Evolutionary conservation across 129 eudicot species (phyloP), one percentile per base, ranked within the genome.

Genomic region (Rutidosis leptorrhynchoides): DNA sequence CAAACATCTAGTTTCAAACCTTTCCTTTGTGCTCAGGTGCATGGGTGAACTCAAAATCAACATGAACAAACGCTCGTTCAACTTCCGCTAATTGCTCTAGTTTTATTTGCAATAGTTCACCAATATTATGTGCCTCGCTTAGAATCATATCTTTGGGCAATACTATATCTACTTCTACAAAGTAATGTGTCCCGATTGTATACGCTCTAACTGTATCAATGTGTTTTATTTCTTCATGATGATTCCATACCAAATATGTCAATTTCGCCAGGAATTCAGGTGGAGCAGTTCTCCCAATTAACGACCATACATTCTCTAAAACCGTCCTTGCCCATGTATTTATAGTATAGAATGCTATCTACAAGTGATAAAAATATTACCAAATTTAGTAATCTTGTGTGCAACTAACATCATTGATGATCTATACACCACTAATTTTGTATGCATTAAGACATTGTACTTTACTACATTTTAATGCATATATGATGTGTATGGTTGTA

Each of bases 161-260:
- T 17, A 92, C 98, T 7, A 88, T 88, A 67, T 83, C 98, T 24
- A 88, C 98, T 81, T 92, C 95, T 20, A 85, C 98, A 37, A 92
- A 92, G 81, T 92, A 92, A 67, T 85, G 81, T 24, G 79, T 32
- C 12, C 96, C 98, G 10, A 88, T 88, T 1, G 86, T 88, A 70
- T 87, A 88, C 1, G 96, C 95, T 76, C 95, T 71, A 1, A 92
- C 89, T 1, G 96, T 92, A 74, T 85, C 98, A 3, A 88, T 88
- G 62, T 92, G 96, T 69, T 82, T 71, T 33, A 92, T 85, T 66
- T 92, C 91, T 70, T 82, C 78, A 3, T 85, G 85, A 43, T 92
- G 98, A 57, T 88, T 92, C 98, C 95, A 92, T 75, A 88, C 84
- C 45, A 88, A 81, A 80, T 82, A 92, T 4, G 89, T 87, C 58